Evolutionary conservation across 495 filamentous ascomycete genomes (phyloP).

Genomic region (Cetradonia linearis): DNA sequence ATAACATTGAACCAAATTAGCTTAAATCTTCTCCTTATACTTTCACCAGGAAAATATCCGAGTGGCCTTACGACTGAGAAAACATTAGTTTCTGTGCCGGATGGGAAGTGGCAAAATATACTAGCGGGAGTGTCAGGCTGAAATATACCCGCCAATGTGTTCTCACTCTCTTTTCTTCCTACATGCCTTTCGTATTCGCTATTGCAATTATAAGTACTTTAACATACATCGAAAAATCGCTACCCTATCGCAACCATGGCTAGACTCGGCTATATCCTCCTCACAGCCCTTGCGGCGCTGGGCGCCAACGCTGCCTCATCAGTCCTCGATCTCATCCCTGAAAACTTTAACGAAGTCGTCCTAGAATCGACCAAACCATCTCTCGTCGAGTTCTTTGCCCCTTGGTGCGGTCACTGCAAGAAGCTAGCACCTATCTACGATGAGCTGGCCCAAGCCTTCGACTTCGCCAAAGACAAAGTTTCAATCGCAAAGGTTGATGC

Average conservation of each 20-base stretch:
- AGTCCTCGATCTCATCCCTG: slow-evolving; percentile 76
- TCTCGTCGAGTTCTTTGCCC: slow-evolving; percentile 96
- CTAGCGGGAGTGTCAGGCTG: background rate
- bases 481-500: slow-evolving; percentile 93
- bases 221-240: background rate
- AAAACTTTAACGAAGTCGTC: slow-evolving; percentile 83
- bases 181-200: background rate
- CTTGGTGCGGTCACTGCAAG: slow-evolving; percentile 99
- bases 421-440: slow-evolving; percentile 90
- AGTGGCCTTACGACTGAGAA: no score
- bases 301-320: slow-evolving; percentile 38
- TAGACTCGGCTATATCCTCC: slow-evolving; percentile 39
- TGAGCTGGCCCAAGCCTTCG: slow-evolving; percentile 69
- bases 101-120: background rate
- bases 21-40: background rate
- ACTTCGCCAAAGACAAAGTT: slow-evolving; percentile 68
- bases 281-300: slow-evolving; percentile 35
- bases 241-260: slow-evolving; percentile 29
- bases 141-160: slow-evolving; percentile 12
- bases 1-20: background rate
- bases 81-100: background rate
- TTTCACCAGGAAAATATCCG: background rate
- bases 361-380: slow-evolving; percentile 89
- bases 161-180: slow-evolving; percentile 1
- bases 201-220: background rate